A percentile compares a stretch with the other conserved stretches of the same genome.
phyloP scores from a whole-genome alignment of 179 eudicot species.

The Amaranthus tricolor region DNA sequence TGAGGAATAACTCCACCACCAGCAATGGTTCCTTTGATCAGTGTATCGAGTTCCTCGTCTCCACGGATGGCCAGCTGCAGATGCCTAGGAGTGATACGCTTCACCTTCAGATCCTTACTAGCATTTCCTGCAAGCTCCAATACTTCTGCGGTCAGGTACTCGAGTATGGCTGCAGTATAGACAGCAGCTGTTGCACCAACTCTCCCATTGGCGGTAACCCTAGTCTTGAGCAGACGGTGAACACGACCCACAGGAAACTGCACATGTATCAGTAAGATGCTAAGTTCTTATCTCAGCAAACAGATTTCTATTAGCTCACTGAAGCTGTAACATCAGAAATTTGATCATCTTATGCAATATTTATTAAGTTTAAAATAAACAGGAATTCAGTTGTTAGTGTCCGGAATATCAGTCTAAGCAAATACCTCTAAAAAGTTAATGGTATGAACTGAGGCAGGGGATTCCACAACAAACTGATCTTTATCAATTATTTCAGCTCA shows the following conservation, averaged over 20 bases:
- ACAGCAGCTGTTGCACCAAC: slow-evolving; percentile 73
- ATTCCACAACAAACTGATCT: not conserved
- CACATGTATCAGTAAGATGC: not conserved
- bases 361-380: too few species aligned
- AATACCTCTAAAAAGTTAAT: too few species aligned
- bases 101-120: slow-evolving; percentile 59
- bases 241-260: slow-evolving; percentile 68
- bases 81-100: slow-evolving; percentile 59
- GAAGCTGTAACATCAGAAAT: not conserved
- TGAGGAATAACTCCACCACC: slow-evolving; percentile 63
- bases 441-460: not conserved
- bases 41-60: slow-evolving; percentile 66
- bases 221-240: slow-evolving; percentile 51
- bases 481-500: not conserved
- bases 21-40: slow-evolving; percentile 61
- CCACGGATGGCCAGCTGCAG: slow-evolving; percentile 66
- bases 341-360: not conserved
- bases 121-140: slow-evolving; percentile 61
- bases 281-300: not conserved
- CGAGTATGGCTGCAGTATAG: slow-evolving; percentile 59
- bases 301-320: not conserved
- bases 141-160: slow-evolving; percentile 61
- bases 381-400: too few species aligned
- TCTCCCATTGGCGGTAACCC: slow-evolving; percentile 55
- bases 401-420: too few species aligned